Conservation (phyloP, 2,329 filamentous ascomycete species). For the Tricladium varicosporioides region DNA sequence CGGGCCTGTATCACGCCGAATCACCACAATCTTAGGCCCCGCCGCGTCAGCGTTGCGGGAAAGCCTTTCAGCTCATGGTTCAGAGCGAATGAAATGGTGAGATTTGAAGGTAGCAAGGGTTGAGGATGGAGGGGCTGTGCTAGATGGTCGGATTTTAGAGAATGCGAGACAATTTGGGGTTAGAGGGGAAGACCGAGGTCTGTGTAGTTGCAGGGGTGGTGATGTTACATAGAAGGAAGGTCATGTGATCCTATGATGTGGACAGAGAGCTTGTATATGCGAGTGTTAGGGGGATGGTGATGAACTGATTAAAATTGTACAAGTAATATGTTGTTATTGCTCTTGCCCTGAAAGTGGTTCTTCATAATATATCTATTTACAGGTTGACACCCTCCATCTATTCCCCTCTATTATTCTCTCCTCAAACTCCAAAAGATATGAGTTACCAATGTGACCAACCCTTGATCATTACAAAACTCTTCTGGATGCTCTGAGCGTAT, state of each 20-base stretch:
- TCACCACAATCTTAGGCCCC: neutral
- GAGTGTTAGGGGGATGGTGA: neutral
- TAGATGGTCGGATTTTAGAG: neutral
- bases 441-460: too few species aligned
- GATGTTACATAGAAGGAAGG: neutral
- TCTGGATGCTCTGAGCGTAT: too few species aligned
- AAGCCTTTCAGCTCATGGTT: neutral
- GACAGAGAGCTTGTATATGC: neutral
- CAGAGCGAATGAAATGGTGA: neutral
- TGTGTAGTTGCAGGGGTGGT: neutral
- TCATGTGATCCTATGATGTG: neutral
- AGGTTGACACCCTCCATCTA: too few species aligned
- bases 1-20: neutral
- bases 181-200: neutral
- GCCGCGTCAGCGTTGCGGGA: conserved; percentile 2
- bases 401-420: too few species aligned
- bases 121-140: neutral
- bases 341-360: too few species aligned
- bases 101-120: neutral
- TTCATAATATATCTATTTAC: too few species aligned
- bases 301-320: too few species aligned
- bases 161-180: neutral
- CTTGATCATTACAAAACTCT: too few species aligned
- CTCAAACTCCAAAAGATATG: too few species aligned
- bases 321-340: too few species aligned